Conservation (phyloP, 371 early-diverging fungal species). For the Gilbertella persicaria region DNA sequence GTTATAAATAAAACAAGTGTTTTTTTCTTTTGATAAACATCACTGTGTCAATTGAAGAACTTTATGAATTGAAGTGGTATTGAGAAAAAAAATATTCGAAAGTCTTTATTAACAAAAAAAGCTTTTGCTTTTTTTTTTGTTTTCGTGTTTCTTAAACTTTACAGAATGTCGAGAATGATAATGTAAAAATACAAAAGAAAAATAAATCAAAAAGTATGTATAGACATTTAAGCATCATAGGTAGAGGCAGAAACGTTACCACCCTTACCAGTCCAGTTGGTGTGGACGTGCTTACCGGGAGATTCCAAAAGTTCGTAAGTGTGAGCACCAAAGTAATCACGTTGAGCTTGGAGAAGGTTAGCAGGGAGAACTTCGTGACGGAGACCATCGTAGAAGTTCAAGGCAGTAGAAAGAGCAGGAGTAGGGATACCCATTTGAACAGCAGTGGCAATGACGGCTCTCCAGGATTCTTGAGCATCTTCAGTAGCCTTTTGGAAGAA, state of each 20-base stretch:
- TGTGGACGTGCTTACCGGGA: slow-evolving; percentile 85
- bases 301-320: slow-evolving; percentile 85
- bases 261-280: slow-evolving; percentile 96
- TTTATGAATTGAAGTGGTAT: no score
- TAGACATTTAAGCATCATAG: slow-evolving; percentile 38
- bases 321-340: slow-evolving; percentile 99
- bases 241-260: slow-evolving; percentile 72
- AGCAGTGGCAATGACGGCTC: slow-evolving; percentile 85
- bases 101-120: neutral
- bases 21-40: no score
- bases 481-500: slow-evolving; percentile 93
- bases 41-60: no score
- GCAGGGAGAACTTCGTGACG: slow-evolving; percentile 89
- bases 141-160: neutral
- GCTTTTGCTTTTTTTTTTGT: neutral
- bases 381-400: slow-evolving; percentile 97
- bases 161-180: neutral
- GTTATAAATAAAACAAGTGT: no score
- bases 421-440: slow-evolving; percentile 88
- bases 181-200: slow-evolving; percentile 13
- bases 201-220: neutral
- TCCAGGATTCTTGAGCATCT: slow-evolving; percentile 85
- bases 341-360: slow-evolving; percentile 96
- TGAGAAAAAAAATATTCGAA: neutral
- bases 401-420: slow-evolving; percentile 90